phyloP scores from a whole-genome alignment of 2,329 filamentous ascomycete species.

The Cytospora mali region DNA sequence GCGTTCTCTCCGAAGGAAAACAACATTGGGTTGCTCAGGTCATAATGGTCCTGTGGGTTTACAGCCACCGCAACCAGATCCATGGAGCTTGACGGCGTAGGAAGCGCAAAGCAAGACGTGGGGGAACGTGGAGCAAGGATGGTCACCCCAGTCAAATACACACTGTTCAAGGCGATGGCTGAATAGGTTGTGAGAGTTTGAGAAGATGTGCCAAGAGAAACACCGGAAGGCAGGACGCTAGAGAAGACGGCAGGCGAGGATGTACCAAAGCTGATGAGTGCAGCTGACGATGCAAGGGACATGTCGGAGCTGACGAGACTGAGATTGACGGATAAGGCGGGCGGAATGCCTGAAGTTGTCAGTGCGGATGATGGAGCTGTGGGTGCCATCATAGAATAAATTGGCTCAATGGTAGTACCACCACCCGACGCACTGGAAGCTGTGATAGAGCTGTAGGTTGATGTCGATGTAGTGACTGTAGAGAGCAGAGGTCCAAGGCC shows the following conservation, averaged over 20 bases:
- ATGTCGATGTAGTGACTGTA: neutral
- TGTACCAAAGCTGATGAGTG: conserved; percentile 27
- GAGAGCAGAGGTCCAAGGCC: conserved; percentile 24
- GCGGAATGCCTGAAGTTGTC: conserved; percentile 25
- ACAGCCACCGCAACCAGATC: conserved; percentile 30
- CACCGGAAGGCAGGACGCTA: conserved; percentile 14
- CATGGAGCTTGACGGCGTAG: conserved; percentile 29
- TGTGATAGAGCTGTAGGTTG: neutral
- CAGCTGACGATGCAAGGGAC: conserved; percentile 17
- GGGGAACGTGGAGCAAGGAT: conserved; percentile 32
- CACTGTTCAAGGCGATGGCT: conserved; percentile 21
- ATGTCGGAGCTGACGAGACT: conserved; percentile 17
- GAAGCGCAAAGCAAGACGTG: conserved; percentile 32
- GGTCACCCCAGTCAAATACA: conserved; percentile 30
- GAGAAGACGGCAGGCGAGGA: conserved; percentile 24
- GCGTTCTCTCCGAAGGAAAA: conserved; percentile 33
- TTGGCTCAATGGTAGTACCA: conserved; percentile 15
- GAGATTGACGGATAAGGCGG: conserved; percentile 18
- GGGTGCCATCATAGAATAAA: conserved; percentile 21
- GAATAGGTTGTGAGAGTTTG: conserved; percentile 19
- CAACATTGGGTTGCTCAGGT: conserved; percentile 28
- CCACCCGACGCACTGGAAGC: neutral
- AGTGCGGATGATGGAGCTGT: conserved; percentile 24
- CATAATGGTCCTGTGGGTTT: conserved; percentile 19
- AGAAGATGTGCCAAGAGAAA: conserved; percentile 21